A percentile compares a stretch with the other conserved stretches of the same genome.
These are phyloP conservation scores for Hibiscus syriacus DNA, from an alignment of 345 rosid genomes.

Conservation along the genomic window DNA sequence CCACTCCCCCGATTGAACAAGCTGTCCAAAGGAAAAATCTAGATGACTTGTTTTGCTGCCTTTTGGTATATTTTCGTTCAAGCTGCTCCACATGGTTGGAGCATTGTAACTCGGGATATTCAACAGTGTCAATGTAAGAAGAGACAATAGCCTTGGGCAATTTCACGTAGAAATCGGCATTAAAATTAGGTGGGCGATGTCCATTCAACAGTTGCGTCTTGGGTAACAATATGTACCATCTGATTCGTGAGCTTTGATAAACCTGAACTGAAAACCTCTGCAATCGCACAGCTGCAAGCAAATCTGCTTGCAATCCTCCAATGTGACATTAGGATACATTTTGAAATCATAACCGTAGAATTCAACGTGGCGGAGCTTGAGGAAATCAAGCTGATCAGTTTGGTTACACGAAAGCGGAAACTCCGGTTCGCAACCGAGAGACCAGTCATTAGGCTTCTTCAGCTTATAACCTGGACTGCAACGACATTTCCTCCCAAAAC, in stretches of 20 bases:
- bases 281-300: too few relatives aligned
- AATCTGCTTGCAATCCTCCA: conserved; percentile 8
- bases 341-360: conserved; percentile 26
- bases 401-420: conserved; percentile 16
- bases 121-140: conserved; percentile 6
- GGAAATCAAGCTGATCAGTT: too few relatives aligned
- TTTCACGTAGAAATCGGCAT: conserved; percentile 18
- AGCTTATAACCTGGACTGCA: conserved; percentile 25
- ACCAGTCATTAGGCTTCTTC: too few relatives aligned
- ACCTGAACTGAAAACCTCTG: too few relatives aligned
- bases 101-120: conserved; percentile 17
- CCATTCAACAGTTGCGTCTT: conserved; percentile 22
- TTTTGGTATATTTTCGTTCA: too few relatives aligned
- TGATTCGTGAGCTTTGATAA: neutral
- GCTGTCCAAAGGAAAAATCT: neutral
- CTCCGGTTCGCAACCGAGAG: conserved; percentile 23
- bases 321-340: neutral
- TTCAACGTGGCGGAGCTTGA: conserved; percentile 17
- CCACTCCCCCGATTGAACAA: neutral
- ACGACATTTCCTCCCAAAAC: conserved; percentile 16
- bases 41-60: neutral
- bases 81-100: too few relatives aligned
- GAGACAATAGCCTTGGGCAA: conserved; percentile 1
- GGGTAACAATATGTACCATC: conserved; percentile 14
- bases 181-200: neutral